These are phyloP conservation scores for Arthroderma sp. DNA, from an alignment of 2,329 filamentous ascomycete species.

Conservation along the genomic window DNA sequence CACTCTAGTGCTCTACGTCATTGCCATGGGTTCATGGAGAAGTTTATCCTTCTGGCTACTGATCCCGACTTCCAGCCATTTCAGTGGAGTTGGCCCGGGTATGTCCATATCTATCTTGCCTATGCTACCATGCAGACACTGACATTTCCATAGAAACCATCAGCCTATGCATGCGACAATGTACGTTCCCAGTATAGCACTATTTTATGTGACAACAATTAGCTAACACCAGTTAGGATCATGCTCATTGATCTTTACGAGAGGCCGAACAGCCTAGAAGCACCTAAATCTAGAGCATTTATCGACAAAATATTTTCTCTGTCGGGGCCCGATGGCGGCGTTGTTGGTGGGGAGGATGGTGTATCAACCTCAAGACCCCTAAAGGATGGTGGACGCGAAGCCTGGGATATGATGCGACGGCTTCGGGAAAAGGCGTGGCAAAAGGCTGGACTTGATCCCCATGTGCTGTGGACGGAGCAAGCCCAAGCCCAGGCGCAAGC, in stretches of 20 bases:
- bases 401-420: constrained; percentile 36
- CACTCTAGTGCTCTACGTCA: constrained; percentile 29
- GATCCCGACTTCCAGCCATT: constrained; percentile 36
- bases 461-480: constrained; percentile 34
- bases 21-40: constrained; percentile 37
- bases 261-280: constrained; percentile 32
- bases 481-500: constrained; percentile 32
- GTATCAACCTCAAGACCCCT: constrained; percentile 30
- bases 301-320: constrained; percentile 35
- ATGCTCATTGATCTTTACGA: constrained; percentile 38
- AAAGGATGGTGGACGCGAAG: constrained; percentile 35
- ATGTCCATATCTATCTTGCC: constrained; percentile 4
- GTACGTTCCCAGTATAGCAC: constrained; percentile 11
- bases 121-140: constrained; percentile 5
- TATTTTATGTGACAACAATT: background rate
- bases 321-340: constrained; percentile 32
- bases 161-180: constrained; percentile 34
- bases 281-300: constrained; percentile 31
- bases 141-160: constrained; percentile 20
- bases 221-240: constrained; percentile 21
- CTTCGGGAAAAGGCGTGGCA: constrained; percentile 36
- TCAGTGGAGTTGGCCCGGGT: constrained; percentile 37
- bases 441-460: constrained; percentile 34
- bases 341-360: constrained; percentile 34
- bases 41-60: constrained; percentile 35